These are phyloP conservation scores for Yamadazyma trypodendri DNA, from an alignment of 1,139 yeast genomes.

Conservation along the genomic window DNA sequence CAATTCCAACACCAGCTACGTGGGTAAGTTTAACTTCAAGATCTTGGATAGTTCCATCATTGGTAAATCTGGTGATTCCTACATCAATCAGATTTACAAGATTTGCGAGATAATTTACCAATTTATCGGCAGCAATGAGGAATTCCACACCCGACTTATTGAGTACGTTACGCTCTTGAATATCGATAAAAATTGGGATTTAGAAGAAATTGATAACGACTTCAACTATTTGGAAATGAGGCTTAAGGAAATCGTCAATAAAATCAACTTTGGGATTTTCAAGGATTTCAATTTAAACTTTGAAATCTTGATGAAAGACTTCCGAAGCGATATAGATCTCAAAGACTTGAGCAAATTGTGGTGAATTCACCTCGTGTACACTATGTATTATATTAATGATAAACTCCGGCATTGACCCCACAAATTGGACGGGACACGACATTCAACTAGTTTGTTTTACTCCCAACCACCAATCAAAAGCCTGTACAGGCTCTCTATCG, in stretches of 20 bases:
- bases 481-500: too few species aligned
- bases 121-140: constrained; percentile 47
- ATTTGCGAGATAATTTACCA: constrained; percentile 41
- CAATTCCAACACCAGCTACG: constrained; percentile 38
- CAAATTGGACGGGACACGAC: constrained; percentile 11
- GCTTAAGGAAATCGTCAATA: constrained; percentile 25
- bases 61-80: constrained; percentile 44
- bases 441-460: too few species aligned
- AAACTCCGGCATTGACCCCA: constrained; percentile 10
- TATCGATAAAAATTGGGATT: constrained; percentile 19
- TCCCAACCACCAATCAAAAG: too few species aligned
- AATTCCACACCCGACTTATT: constrained; percentile 34
- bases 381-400: background rate
- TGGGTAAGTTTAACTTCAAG: constrained; percentile 37
- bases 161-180: constrained; percentile 29
- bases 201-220: constrained; percentile 16
- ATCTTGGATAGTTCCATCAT: constrained; percentile 32
- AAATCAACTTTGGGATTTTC: constrained; percentile 26
- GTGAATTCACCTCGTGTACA: background rate
- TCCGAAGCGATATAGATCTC: constrained; percentile 25
- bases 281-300: constrained; percentile 20
- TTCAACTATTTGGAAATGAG: constrained; percentile 22
- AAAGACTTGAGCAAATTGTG: constrained; percentile 14
- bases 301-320: constrained; percentile 26
- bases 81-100: constrained; percentile 45